Base-by-base conservation (phyloP, 768 basidiomycete species). In the Hydnomerulius pinastri region DNA sequence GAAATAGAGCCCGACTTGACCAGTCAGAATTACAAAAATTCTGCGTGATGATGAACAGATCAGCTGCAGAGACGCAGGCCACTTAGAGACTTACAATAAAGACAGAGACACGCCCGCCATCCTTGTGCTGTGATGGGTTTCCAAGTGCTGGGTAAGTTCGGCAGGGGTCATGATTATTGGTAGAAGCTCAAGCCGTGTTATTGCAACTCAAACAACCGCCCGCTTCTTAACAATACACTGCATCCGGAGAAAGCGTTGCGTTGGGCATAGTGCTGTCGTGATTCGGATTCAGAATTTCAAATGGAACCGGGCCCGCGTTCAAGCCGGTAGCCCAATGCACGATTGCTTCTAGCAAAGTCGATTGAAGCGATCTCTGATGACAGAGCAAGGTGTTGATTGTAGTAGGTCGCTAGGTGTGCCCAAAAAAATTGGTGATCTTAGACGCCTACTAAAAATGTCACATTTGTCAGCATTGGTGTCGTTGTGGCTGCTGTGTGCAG, bases 1-100 rank as follows among this genome's bases (percentile, higher is more conserved):
- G 46, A 67, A 51, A 37, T 65, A 67, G 7, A 57, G n/a, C 39
- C 25, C 52, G 11, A 65, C 57, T 53, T 65, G 64, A 20, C 38
- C 1, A 7, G 62, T 64, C n/a, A 67, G 29, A 32, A 64, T 41
- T 32, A 54, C 1, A 28, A 64, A 65, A 29, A 54, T 12, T 13
- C 64, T 65, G 10, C 8, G 23, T 15, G 24, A 5, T 1, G 18
- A 28, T 13, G 15, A 48, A 1, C 18, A 20, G 18, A 23, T 53
- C 27, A 42, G 20, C 13, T 8, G 15, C 13, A 15, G 21, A 45
- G 30, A 11, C 15, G 4, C 28, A 13, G 29, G 6, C 13, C 3
- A 39, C 1, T 15, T n/a, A 23, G 20, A 25, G 21, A 50, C 6
- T 55, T 20, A 58, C 63, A 61, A 24, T 6, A 15, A 25, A 20